A percentile compares a stretch with the other conserved stretches of the same genome.
These are phyloP conservation scores for Coccomyxa sp. DNA, from an alignment of 139 green algal species.

Conservation along the genomic window DNA sequence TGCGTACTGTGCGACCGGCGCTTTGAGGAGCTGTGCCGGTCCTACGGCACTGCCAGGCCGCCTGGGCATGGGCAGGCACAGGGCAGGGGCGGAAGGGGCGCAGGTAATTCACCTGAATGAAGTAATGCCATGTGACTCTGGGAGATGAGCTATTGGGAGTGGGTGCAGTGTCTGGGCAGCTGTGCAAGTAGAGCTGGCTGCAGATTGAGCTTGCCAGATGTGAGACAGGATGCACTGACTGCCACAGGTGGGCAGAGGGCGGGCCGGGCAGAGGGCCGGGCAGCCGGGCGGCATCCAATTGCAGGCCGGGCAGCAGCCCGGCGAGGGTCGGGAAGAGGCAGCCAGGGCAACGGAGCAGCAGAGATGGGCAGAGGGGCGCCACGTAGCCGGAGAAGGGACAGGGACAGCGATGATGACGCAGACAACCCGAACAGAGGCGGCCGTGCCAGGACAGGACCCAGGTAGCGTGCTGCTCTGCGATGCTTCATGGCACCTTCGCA, in stretches of 20 bases:
- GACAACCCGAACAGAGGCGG: not conserved
- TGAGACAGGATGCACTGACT: too few species aligned
- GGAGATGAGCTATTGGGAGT: not conserved
- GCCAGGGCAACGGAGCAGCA: not conserved
- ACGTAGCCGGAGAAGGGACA: not conserved
- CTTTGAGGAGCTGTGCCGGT: constrained; percentile 24
- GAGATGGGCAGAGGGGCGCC: too few species aligned
- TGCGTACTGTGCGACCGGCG: constrained; percentile 44
- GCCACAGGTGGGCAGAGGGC: not conserved
- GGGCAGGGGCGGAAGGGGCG: not conserved
- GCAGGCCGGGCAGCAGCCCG: not conserved
- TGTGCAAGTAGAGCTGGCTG: constrained; percentile 2
- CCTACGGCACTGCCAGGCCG: constrained; percentile 5
- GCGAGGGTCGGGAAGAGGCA: not conserved
- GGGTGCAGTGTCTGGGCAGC: not conserved
- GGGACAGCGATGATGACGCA: not conserved
- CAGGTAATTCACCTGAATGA: not conserved
- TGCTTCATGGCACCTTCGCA: not conserved
- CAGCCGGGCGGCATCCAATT: not conserved
- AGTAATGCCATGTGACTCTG: not conserved
- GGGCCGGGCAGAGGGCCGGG: too few species aligned
- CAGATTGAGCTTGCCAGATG: too few species aligned
- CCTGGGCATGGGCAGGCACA: not conserved
- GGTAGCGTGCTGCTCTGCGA: not conserved
- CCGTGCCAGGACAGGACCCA: not conserved